Conservation (phyloP, 768 basidiomycete species). For the Phlebiopsis gigantea region DNA sequence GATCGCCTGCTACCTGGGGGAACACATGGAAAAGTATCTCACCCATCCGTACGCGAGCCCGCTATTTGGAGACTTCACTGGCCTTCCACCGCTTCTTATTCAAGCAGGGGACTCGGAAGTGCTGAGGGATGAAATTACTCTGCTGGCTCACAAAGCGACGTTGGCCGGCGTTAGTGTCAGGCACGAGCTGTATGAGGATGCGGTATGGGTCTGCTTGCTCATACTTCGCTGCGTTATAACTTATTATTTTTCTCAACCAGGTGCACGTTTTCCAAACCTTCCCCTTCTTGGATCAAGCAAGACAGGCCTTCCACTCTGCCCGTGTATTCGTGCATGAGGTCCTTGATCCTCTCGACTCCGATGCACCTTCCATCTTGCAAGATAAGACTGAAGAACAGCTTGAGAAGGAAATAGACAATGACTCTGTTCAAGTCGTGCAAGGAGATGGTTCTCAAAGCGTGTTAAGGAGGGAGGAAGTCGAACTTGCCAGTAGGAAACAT, state of each 20-base stretch:
- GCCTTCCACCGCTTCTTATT: constrained; percentile 85
- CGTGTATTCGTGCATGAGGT: constrained; percentile 59
- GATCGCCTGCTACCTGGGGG: constrained; percentile 89
- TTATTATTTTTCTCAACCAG: no score
- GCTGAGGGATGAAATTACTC: constrained; percentile 86
- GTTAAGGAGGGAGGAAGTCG: constrained; percentile 12
- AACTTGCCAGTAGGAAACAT: constrained; percentile 2
- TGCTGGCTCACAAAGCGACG: constrained; percentile 91
- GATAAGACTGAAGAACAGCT: constrained; percentile 50
- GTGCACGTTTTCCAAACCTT: constrained; percentile 91
- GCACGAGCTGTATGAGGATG: constrained; percentile 89
- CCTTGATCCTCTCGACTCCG: constrained; percentile 49
- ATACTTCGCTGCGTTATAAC: neutral
- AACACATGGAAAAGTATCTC: constrained; percentile 69
- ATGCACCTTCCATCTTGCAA: neutral
- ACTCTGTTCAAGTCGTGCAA: constrained; percentile 59
- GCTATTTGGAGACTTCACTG: constrained; percentile 83
- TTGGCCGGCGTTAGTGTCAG: constrained; percentile 79
- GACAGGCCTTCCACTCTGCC: constrained; percentile 66
- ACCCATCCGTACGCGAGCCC: constrained; percentile 97
- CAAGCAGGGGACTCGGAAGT: constrained; percentile 95
- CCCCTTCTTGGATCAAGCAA: constrained; percentile 66
- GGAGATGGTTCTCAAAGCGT: constrained; percentile 64
- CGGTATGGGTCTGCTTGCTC: constrained; percentile 42
- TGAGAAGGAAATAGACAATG: constrained; percentile 66